Base-by-base conservation (phyloP, 2,329 filamentous ascomycete genomes). In the Neopestalotiopsis rosae region DNA sequence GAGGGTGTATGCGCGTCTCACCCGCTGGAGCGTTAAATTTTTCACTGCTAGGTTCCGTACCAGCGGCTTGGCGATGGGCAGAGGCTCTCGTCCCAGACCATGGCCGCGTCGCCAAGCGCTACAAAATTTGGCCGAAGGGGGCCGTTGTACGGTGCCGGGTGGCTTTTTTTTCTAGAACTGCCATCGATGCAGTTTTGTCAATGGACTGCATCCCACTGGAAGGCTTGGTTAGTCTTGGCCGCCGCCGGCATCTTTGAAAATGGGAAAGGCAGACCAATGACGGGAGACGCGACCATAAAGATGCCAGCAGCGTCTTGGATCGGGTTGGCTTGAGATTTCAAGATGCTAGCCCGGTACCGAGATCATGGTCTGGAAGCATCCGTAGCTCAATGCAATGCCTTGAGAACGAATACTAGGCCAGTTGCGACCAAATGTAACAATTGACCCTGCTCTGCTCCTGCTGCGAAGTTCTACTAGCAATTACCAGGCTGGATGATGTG, bases 1-100 rank as follows among this genome's bases (percentile, higher is more conserved):
- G 14, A 61, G 13, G 17, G 34, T 52, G 42, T 34, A n/a, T 61
- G 59, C 59, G 59, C 32, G 59, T 61, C 32, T 30, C 34, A 40
- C 34, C 13, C 57, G 9, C 45, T 20, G 45, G n/a, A 52, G 57
- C 14, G 61, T 28, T 45, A 49, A 64, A 64, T 28, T 49, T 64
- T 64, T 52, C 45, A 10, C 42, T 45, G 38, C 42, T 32, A 45
- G 40, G 61, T 64, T 30, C 24, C 42, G 61, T 42, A 20, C 61
- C 61, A 64, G 61, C 20, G 61, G 61, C 61, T 64, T 64, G 61
- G 61, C 61, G 42, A 64, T 64, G 61, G 38, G 61, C 13, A 52
- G 61, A 64, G 61, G 34, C 61, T 45, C 59, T 12, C n/a, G 38
- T 64, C n/a, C 34, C 34, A 34, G 20, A 24, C 20, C 38, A 28